These are phyloP conservation scores for Alternaria triticina DNA, from an alignment of 2,329 filamentous ascomycete species.

Conservation along the genomic window DNA sequence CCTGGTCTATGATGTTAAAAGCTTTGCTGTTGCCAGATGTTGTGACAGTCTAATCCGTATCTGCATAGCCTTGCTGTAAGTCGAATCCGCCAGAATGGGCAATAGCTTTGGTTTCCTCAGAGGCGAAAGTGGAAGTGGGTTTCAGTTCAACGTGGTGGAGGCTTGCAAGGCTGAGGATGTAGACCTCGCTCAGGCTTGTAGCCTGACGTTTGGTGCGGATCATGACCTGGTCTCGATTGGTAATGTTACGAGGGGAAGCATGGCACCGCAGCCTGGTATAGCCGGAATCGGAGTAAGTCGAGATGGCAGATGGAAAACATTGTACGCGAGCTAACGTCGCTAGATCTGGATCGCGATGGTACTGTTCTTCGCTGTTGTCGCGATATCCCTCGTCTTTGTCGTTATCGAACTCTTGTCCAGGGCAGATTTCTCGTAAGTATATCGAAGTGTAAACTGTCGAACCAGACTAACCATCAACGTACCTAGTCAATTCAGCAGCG, in stretches of 20 bases:
- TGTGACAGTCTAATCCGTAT: background rate
- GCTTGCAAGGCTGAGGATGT: background rate
- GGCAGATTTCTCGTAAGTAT: background rate
- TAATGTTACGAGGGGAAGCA: background rate
- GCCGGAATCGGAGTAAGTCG: background rate
- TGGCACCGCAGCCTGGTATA: background rate
- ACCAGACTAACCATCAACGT: background rate
- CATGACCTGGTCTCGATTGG: background rate
- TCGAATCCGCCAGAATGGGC: background rate
- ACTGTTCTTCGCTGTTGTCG: background rate
- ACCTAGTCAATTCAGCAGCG: background rate
- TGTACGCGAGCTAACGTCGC: background rate
- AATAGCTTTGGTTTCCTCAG: background rate
- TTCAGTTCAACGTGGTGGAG: background rate
- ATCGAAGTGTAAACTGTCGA: rapidly evolving
- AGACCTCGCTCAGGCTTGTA: background rate
- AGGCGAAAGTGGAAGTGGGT: background rate
- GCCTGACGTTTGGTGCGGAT: background rate
- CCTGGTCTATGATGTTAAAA: background rate
- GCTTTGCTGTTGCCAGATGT: background rate
- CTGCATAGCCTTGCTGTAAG: background rate
- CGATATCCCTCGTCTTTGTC: background rate
- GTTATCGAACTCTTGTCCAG: background rate
- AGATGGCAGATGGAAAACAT: no score
- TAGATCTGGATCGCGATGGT: background rate